These are phyloP conservation scores for Lyophyllum decastes DNA, from an alignment of 768 basidiomycete species.

Conservation along the genomic window DNA sequence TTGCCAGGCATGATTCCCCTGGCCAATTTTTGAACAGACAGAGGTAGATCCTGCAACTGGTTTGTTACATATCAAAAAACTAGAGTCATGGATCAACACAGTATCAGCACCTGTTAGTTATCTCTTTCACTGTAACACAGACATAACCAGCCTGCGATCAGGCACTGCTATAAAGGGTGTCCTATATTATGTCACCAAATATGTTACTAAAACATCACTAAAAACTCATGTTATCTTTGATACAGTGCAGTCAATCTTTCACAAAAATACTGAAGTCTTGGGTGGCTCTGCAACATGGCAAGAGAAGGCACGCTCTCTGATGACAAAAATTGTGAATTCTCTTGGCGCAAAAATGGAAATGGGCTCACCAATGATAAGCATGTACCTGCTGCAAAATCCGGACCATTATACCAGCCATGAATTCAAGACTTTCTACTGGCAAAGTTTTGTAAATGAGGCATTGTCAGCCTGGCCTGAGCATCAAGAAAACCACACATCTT, in stretches of 20 bases:
- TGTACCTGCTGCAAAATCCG: constrained; percentile 34
- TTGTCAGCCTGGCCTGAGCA: neutral
- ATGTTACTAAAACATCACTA: constrained; percentile 39
- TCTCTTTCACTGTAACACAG: constrained; percentile 36
- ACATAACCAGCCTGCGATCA: constrained; percentile 35
- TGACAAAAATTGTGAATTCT: constrained; percentile 35
- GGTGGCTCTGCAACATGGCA: constrained; percentile 5
- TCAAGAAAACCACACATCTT: constrained; percentile 10
- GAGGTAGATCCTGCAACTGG: constrained; percentile 28
- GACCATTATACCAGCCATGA: constrained; percentile 38
- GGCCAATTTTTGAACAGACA: constrained; percentile 17
- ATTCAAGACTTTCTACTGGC: constrained; percentile 35
- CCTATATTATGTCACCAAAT: constrained; percentile 40
- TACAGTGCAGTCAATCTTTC: constrained; percentile 22
- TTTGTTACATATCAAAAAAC: constrained; percentile 28
- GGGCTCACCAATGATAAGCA: constrained; percentile 33
- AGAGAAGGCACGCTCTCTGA: constrained; percentile 26
- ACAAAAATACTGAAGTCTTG: constrained; percentile 11
- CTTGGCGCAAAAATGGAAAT: constrained; percentile 35
- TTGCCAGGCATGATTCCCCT: constrained; percentile 38
- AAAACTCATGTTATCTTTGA: constrained; percentile 41
- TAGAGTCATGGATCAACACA: constrained; percentile 37
- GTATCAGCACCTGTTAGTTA: constrained; percentile 32
- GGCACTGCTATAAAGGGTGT: constrained; percentile 22
- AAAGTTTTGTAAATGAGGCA: constrained; percentile 26